Conservation (phyloP, 148 eudicot genomes). For the Nepenthes mirabilis region DNA sequence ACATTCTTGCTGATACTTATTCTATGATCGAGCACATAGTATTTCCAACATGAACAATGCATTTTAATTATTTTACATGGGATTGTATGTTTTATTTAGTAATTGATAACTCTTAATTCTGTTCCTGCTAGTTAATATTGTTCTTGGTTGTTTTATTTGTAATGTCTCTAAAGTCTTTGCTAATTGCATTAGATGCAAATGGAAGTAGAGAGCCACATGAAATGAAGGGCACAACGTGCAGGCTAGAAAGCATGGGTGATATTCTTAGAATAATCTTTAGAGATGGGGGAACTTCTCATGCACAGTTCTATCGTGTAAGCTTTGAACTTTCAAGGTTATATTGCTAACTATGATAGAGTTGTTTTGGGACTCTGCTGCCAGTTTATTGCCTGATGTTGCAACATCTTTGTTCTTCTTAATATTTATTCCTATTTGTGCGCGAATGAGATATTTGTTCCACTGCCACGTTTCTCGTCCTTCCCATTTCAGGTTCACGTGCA, state of each 20-base stretch:
- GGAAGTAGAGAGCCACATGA: conserved; percentile 43
- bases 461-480: conserved; percentile 5
- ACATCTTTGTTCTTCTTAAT: neutral
- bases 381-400: neutral
- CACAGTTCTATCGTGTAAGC: conserved; percentile 80
- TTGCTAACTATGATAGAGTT: neutral
- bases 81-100: too few species aligned
- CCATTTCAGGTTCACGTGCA: conserved; percentile 76
- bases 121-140: too few species aligned
- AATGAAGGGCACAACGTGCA: conserved; percentile 42
- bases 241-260: conserved; percentile 73
- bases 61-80: too few species aligned
- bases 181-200: conserved; percentile 32
- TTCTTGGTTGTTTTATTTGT: too few species aligned
- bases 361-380: neutral
- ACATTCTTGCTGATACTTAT: neutral
- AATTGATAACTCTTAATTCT: too few species aligned
- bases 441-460: conserved; percentile 8
- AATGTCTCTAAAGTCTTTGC: neutral
- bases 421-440: neutral
- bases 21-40: neutral
- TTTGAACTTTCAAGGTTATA: neutral
- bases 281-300: conserved; percentile 74
- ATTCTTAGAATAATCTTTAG: conserved; percentile 61
- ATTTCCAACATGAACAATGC: too few species aligned